These are phyloP conservation scores for Scleromitrula shiraiana DNA, from an alignment of 2,329 filamentous ascomycete genomes.

Conservation along the genomic window DNA sequence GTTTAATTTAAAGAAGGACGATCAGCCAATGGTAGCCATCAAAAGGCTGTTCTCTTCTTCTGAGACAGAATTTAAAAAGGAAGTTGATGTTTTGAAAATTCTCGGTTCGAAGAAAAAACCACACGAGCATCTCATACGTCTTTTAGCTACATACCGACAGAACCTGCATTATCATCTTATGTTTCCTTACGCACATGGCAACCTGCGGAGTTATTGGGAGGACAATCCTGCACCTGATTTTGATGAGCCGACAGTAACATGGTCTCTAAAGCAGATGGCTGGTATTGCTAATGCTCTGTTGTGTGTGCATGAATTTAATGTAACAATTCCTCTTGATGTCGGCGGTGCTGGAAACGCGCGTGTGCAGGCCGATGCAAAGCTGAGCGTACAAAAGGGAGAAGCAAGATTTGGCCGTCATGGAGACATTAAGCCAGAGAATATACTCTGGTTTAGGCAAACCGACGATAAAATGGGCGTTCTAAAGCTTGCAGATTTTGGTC, in stretches of 20 bases:
- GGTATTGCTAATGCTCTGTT: constrained; percentile 24
- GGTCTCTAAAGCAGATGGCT: constrained; percentile 26
- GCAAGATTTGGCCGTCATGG: constrained; percentile 25
- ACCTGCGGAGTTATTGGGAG: constrained; percentile 26
- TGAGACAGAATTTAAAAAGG: constrained; percentile 14
- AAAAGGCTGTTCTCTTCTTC: constrained; percentile 15
- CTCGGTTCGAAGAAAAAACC: constrained; percentile 8
- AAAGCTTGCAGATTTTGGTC: constrained; percentile 19
- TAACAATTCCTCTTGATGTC: constrained; percentile 5
- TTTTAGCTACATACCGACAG: constrained; percentile 25
- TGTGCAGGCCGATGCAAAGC: background rate
- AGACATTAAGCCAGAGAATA: constrained; percentile 22
- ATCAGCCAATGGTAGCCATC: constrained; percentile 15
- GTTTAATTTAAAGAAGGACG: constrained; percentile 8
- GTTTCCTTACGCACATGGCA: constrained; percentile 26
- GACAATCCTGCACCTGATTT: constrained; percentile 9
- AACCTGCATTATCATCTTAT: constrained; percentile 23
- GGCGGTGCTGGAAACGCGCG: constrained; percentile 5
- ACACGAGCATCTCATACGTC: constrained; percentile 24
- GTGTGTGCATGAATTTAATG: constrained; percentile 22
- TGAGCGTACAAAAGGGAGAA: constrained; percentile 13
- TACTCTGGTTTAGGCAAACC: constrained; percentile 16
- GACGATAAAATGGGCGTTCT: constrained; percentile 23
- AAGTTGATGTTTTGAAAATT: constrained; percentile 10
- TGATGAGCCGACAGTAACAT: constrained; percentile 15